Conservation (phyloP, 495 filamentous ascomycete genomes). For the Entonaema liquescens region DNA sequence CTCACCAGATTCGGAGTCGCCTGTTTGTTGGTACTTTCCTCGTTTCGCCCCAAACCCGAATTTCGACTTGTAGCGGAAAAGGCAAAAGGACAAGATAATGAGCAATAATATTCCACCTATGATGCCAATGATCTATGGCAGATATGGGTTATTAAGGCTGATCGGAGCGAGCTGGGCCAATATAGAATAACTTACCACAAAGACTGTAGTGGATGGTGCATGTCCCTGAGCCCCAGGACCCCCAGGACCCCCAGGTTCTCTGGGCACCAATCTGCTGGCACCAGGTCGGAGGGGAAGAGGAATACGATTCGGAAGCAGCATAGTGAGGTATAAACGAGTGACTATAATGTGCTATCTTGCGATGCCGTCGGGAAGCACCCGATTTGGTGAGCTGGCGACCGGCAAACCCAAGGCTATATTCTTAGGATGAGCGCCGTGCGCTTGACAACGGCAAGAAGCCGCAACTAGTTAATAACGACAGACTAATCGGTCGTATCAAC, state of each 20-base stretch:
- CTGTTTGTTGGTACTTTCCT: constrained; percentile 33
- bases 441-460: constrained; percentile 20
- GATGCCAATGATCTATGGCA: constrained; percentile 36
- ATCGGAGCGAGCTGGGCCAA: neutral
- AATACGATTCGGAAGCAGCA: constrained; percentile 34
- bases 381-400: constrained; percentile 17
- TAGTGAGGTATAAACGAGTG: constrained; percentile 35
- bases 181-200: constrained; percentile 29
- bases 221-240: neutral
- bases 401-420: constrained; percentile 26
- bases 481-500: neutral
- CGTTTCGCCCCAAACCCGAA: constrained; percentile 17
- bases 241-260: constrained; percentile 5
- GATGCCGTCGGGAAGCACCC: constrained; percentile 22
- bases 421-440: constrained; percentile 26
- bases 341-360: constrained; percentile 21
- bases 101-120: constrained; percentile 34
- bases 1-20: constrained; percentile 36
- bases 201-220: constrained; percentile 22
- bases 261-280: constrained; percentile 6
- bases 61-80: constrained; percentile 24
- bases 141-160: constrained; percentile 2
- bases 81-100: constrained; percentile 24
- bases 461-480: neutral
- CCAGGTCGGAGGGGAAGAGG: constrained; percentile 18